Conservation (phyloP, 2,329 filamentous ascomycete genomes). For the Cladosporium sphaerospermum region DNA sequence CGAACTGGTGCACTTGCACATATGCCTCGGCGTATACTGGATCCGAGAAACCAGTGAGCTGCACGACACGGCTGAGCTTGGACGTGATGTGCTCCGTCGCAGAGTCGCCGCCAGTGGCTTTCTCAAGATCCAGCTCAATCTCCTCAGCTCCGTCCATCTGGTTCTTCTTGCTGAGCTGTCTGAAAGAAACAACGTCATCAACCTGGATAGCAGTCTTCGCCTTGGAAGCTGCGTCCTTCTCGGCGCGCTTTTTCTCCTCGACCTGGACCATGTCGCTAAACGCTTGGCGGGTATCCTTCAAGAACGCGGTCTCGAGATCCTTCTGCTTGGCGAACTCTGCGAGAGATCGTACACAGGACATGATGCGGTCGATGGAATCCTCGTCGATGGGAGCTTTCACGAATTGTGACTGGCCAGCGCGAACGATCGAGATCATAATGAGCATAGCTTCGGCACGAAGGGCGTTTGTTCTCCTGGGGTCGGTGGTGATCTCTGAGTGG, state of each 20-base stretch:
- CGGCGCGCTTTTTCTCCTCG: conserved; percentile 96
- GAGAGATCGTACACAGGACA: conserved; percentile 90
- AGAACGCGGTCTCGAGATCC: conserved; percentile 84
- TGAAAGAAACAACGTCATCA: conserved; percentile 87
- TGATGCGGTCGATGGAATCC: conserved; percentile 95
- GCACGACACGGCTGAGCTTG: conserved; percentile 92
- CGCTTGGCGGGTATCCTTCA: conserved; percentile 90
- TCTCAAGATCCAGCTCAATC: conserved; percentile 83
- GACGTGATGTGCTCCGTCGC: conserved; percentile 80
- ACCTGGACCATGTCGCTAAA: conserved; percentile 96
- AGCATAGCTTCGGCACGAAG: conserved; percentile 96
- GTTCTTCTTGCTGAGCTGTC: conserved; percentile 90
- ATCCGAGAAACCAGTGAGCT: conserved; percentile 96
- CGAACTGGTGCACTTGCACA: conserved; percentile 97
- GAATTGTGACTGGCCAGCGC: conserved; percentile 97
- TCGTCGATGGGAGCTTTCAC: conserved; percentile 97
- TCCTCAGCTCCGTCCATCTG: conserved; percentile 74
- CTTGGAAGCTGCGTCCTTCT: conserved; percentile 85
- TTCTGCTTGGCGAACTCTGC: conserved; percentile 86
- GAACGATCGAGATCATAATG: conserved; percentile 98
- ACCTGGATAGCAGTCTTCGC: conserved; percentile 92
- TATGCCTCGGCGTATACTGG: conserved; percentile 98
- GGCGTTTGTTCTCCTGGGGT: conserved; percentile 82
- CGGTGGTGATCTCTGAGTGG: conserved; percentile 84
- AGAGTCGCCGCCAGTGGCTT: conserved; percentile 85